Conservation (phyloP, 2,329 filamentous ascomycete species). For the Fusarium proliferatum region DNA sequence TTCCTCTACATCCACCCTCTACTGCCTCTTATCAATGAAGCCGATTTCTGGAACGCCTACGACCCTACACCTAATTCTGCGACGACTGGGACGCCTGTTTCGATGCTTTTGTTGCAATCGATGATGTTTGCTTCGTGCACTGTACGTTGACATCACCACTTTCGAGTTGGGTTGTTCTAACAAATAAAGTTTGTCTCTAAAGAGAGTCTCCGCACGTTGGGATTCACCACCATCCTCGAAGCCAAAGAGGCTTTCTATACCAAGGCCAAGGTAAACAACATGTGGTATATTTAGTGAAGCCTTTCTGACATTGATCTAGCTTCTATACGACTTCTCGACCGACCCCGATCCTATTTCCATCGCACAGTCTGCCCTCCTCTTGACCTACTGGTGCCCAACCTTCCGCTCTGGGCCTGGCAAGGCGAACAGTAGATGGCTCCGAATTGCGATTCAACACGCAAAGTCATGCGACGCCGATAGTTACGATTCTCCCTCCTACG, state of each 20-base stretch:
- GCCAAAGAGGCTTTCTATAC: conserved; percentile 37
- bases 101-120: conserved; percentile 28
- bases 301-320: background rate
- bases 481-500: background rate
- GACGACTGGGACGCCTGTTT: conserved; percentile 17
- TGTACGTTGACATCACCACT: conserved; percentile 6
- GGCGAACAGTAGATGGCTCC: conserved; percentile 34
- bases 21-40: conserved; percentile 32
- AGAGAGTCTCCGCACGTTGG: conserved; percentile 23
- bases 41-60: conserved; percentile 31
- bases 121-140: conserved; percentile 40
- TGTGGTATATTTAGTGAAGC: fast-evolving
- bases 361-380: conserved; percentile 24
- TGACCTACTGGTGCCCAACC: conserved; percentile 38
- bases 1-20: conserved; percentile 37
- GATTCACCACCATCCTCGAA: conserved; percentile 26
- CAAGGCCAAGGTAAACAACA: conserved; percentile 31
- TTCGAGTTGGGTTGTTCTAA: background rate
- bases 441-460: conserved; percentile 27
- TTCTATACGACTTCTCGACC: conserved; percentile 35
- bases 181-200: conserved; percentile 21
- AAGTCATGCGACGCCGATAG: conserved; percentile 25
- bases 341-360: conserved; percentile 35
- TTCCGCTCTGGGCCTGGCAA: conserved; percentile 25
- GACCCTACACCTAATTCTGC: conserved; percentile 3